Evolutionary conservation across 2,329 filamentous ascomycete genomes (phyloP), one percentile per base, ranked within the genome.

Genomic region (Ophiostoma triangulosporum): DNA sequence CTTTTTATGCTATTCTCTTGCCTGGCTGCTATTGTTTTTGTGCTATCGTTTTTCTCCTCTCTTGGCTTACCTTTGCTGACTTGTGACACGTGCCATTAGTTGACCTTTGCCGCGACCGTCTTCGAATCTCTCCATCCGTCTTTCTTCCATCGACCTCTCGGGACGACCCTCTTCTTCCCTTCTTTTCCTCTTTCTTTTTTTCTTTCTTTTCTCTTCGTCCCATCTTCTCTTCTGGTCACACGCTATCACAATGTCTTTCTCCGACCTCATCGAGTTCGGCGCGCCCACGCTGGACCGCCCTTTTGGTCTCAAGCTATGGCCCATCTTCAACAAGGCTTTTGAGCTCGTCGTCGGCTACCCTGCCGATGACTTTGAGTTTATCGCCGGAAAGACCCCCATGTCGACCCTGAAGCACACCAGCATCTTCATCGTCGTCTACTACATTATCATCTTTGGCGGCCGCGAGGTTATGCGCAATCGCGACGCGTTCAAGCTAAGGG

Each of bases 251-350:
- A 60, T 60, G 58, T 56, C 58, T 12, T 48, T 53, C 29, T 32
- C 31, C 40, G 53, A 59, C 36, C 26, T 62, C 27, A 51, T 59
- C 43, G 45, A 57, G 26, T 77, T 82, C 57, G 76, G 87, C 66
- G 67, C 81, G 61, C 91, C 91, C 54, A 88, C 88, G 58, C 76
- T 97, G 69, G 90, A 96, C 68, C 82, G 86, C 60, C 91, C 91
- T 32, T 97, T 97, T 64, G 93, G 91, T 68, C 74, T 97, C 61
- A 77, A 86, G 59, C 73, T 96, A 69, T 97, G 93, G 93, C 88
- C 91, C 62, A 81, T 94, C 70, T 97, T 97, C 78, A 86, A 84
- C 73, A 88, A 89, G 74, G 83, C 76, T 62, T 97, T 85, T 71
- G 84, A 85, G 67, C 69, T 75, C 55, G 74, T 88, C 59, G 77